A percentile compares a stretch with the other conserved stretches of the same genome.
phyloP scores from a whole-genome alignment of 2,329 filamentous ascomycete genomes.

The Pseudocercospora crystallina region DNA sequence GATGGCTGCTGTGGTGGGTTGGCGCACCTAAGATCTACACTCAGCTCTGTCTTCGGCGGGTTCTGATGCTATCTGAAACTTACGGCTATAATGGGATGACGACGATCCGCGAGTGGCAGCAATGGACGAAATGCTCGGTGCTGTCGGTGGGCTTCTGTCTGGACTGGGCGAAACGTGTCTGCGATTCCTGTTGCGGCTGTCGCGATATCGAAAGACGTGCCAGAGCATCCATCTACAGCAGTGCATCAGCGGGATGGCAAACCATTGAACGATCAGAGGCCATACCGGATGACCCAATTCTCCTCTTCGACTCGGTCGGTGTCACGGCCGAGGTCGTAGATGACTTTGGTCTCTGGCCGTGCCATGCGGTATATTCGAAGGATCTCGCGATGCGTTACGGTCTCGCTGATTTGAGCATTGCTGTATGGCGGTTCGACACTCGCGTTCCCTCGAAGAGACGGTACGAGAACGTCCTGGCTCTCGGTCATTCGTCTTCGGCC shows the following conservation, averaged over 20 bases:
- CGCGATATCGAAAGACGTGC: slow-evolving; percentile 52
- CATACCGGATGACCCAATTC: slow-evolving; percentile 49
- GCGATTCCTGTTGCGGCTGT: slow-evolving; percentile 42
- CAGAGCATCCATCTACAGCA: slow-evolving; percentile 46
- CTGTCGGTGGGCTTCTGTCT: slow-evolving; percentile 14
- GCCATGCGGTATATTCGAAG: slow-evolving; percentile 42
- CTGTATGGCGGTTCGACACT: slow-evolving; percentile 42
- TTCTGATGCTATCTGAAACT: slow-evolving; percentile 3
- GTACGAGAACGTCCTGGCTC: slow-evolving; percentile 40
- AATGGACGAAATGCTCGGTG: slow-evolving; percentile 16
- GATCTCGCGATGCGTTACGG: slow-evolving; percentile 47
- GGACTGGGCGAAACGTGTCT: slow-evolving; percentile 25
- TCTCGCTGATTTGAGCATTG: slow-evolving; percentile 50
- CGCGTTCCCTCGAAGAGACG: slow-evolving; percentile 34
- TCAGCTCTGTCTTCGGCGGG: too few relatives aligned
- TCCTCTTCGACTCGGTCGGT: slow-evolving; percentile 43
- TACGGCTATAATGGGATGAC: slow-evolving; percentile 10
- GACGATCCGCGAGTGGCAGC: not conserved
- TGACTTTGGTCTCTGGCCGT: slow-evolving; percentile 39
- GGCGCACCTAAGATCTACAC: too few relatives aligned
- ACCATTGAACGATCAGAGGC: too few relatives aligned
- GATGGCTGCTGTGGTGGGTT: too few relatives aligned
- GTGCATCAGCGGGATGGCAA: too few relatives aligned
- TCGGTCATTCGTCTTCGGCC: slow-evolving; percentile 44
- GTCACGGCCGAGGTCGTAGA: slow-evolving; percentile 46